Conservation (phyloP, 768 basidiomycete genomes). For the Phaeotremella skinneri region DNA sequence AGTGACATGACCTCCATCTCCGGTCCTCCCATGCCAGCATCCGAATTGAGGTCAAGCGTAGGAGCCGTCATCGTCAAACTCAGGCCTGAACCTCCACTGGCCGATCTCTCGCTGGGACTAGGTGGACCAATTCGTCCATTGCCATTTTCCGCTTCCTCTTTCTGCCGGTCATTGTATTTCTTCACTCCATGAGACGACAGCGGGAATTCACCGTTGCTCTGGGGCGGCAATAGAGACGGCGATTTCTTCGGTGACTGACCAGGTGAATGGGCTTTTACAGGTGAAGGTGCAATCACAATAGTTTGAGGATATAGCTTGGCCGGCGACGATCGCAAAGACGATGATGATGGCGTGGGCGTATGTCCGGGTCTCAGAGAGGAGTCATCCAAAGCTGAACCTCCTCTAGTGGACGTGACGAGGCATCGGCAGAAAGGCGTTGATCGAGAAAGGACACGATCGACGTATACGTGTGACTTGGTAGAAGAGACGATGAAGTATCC, state of each 20-base stretch:
- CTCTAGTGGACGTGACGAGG: neutral
- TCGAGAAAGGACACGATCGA: conserved; percentile 61
- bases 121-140: neutral
- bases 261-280: conserved; percentile 8
- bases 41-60: conserved; percentile 4
- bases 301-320: neutral
- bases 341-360: neutral
- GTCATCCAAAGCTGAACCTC: conserved; percentile 23
- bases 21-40: neutral
- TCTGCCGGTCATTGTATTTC: conserved; percentile 9
- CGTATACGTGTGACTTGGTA: conserved; percentile 61
- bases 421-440: conserved; percentile 24
- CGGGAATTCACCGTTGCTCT: conserved; percentile 44
- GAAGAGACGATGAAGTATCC: conserved; percentile 68
- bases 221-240: conserved; percentile 30
- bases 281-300: conserved; percentile 30
- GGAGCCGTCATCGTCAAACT: neutral
- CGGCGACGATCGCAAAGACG: neutral
- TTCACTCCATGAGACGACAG: conserved; percentile 37
- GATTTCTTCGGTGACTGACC: conserved; percentile 34
- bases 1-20: conserved; percentile 10
- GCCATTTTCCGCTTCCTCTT: neutral
- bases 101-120: conserved; percentile 5
- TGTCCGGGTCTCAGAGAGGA: neutral
- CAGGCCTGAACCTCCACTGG: neutral